phyloP scores from a whole-genome alignment of 1,139 yeast genomes.

The Candida pseudocylindracea region DNA sequence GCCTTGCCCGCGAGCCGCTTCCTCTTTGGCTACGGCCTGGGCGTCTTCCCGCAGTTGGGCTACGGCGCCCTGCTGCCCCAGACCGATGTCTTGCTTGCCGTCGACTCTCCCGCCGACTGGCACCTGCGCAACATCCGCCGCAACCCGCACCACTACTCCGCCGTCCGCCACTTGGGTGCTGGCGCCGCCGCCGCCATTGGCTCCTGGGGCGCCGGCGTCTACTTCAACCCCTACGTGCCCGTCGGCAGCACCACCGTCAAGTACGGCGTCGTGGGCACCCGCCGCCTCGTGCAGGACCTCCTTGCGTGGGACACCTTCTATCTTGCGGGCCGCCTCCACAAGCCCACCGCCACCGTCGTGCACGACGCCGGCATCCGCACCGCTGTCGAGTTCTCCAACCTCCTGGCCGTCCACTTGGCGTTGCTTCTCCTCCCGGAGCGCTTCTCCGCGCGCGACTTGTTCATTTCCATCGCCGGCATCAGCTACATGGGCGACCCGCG shows the following conservation, averaged over 20 bases:
- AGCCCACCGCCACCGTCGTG: constrained; percentile 68
- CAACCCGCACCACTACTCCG: constrained; percentile 58
- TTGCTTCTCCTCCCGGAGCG: constrained; percentile 19
- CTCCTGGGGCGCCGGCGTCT: constrained; percentile 73
- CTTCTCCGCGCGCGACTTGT: constrained; percentile 38
- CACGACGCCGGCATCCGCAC: constrained; percentile 14
- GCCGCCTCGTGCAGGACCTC: constrained; percentile 40
- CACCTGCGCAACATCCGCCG: constrained; percentile 49
- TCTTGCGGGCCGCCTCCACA: constrained; percentile 82
- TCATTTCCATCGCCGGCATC: constrained; percentile 53
- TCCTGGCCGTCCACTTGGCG: constrained; percentile 62
- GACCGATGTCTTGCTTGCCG: constrained; percentile 75
- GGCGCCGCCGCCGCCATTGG: constrained; percentile 34
- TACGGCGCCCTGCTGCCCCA: constrained; percentile 32
- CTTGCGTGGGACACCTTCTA: constrained; percentile 71
- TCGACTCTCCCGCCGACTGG: constrained; percentile 50
- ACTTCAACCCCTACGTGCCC: constrained; percentile 79
- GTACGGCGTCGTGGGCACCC: constrained; percentile 64
- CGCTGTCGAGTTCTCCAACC: constrained; percentile 55
- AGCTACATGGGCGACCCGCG: constrained; percentile 87
- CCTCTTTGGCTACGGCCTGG: constrained; percentile 80
- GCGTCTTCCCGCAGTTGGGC: constrained; percentile 66
- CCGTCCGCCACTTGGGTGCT: constrained; percentile 30
- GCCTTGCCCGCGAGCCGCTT: too few species aligned
- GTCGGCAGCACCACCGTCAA: constrained; percentile 34